Base-by-base conservation (phyloP, 2,329 filamentous ascomycete genomes). In the Fusarium sp. region DNA sequence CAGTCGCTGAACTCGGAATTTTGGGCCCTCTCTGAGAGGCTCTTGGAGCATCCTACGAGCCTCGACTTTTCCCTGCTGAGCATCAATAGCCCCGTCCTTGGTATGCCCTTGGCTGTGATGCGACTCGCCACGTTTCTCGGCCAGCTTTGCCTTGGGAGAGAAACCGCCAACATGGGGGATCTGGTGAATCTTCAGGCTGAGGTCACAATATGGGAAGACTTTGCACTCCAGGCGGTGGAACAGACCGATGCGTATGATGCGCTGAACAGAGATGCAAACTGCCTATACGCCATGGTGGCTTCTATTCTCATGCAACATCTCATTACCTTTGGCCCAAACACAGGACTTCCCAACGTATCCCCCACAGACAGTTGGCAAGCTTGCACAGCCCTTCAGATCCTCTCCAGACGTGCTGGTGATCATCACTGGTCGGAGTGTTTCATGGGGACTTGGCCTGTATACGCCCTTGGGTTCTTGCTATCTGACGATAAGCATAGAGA, bases 201-300 rank as follows among this genome's bases (percentile, higher is more conserved):
- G 6, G 49, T 39, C 23, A 6, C 8, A 27, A 5, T 10, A 4
- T 54, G 33, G 23, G 35, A 54, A 2, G 49, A 29, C 1, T 54
- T 54, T 18, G 33, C 49, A 4, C 19, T 29, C 1, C 35, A 39
- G 19, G 49, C 49, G 18, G 35, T 4, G 1, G 33, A 29, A 3
- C 49, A 10, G 0, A 14, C 5, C 2, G 10, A 10, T 39, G 35
- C 19, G 1, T 39, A 15, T 4, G 19, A 54, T 7, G 1, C 0
- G 15, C 19, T 54, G 0, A 54, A 54, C 19, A 27, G 25, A 39
- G 49, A 54, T 1, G 25, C 49, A 4, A n/a, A 54, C 49, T 54
- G 25, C 23, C 10, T 54, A 29, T 39, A 29, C 25, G 25, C 23
- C 7, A 29, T 54, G 49, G 2, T 54, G 5, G 1, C 25, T 29